These are phyloP conservation scores for Sclerotinia nivalis DNA, from an alignment of 2,329 filamentous ascomycete genomes.

Conservation along the genomic window DNA sequence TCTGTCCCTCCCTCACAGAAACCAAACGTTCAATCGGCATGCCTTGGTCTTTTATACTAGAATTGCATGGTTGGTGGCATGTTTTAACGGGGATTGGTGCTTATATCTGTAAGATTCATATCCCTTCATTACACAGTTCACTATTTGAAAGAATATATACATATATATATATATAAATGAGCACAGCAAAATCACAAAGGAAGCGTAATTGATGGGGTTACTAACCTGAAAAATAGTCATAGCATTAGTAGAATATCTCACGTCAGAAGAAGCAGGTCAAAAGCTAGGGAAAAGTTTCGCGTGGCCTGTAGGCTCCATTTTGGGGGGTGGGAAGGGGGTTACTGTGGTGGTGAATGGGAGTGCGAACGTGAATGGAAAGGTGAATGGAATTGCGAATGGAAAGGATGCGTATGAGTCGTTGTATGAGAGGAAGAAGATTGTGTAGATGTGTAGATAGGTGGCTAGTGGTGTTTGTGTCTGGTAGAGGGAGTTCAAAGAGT, in stretches of 20 bases:
- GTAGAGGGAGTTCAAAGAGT: no score
- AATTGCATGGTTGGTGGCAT: slow-evolving; percentile 67
- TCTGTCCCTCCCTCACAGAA: slow-evolving; percentile 51
- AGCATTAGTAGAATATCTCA: slow-evolving; percentile 42
- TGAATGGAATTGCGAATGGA: slow-evolving; percentile 18
- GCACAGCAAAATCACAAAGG: no score
- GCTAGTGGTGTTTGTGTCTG: no score
- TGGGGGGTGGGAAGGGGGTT: slow-evolving; percentile 17
- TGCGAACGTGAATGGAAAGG: slow-evolving; percentile 17
- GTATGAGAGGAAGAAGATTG: background rate
- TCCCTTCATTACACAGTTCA: no score
- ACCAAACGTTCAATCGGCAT: slow-evolving; percentile 51
- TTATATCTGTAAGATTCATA: slow-evolving; percentile 37
- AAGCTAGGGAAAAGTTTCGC: slow-evolving; percentile 36
- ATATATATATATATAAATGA: no score
- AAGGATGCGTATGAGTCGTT: slow-evolving; percentile 5
- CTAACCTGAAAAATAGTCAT: slow-evolving; percentile 35
- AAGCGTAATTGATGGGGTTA: no score
- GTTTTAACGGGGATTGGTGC: slow-evolving; percentile 58
- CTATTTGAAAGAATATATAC: no score
- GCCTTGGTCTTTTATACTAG: slow-evolving; percentile 57
- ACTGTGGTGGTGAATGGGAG: background rate
- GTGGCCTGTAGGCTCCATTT: slow-evolving; percentile 36
- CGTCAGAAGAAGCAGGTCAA: slow-evolving; percentile 39
- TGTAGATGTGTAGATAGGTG: background rate